Evolutionary conservation across 2,329 filamentous ascomycete genomes (phyloP), one percentile per base, ranked within the genome.

Genomic region (Sarocladium oryzae): DNA sequence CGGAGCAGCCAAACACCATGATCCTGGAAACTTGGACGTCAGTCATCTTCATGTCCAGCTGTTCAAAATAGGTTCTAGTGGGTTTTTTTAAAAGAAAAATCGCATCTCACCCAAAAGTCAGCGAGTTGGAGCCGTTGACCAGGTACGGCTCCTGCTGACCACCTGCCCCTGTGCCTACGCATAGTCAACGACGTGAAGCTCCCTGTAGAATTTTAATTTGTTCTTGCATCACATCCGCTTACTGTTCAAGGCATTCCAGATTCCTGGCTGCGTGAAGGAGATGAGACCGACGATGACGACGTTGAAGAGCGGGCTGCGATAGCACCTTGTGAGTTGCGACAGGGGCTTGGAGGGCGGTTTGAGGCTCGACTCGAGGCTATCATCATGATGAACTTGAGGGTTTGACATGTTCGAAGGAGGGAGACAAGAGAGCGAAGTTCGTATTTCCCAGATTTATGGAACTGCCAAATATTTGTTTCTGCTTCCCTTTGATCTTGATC

Each of bases 121-220:
- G 63, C 0, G 75, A 70, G 53, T 78, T 78, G 13, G 72, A 74
- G 0, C 73, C 73, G 58, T 86, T 87, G 49, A 88, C 79, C 0
- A 87, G 72, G 56, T 81, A 76, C 0, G 85, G 85, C 16, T 75
- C 74, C 55, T 81, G 73, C 20, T 77, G 72, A 1, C 85, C 85
- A 49, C 61, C 61, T 2, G 61, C 61, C 2, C 61, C 61, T 21
- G 37, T 40, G 37, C 16, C 37, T 40, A 20, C 15, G 11, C 37
- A 8, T 9, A 23, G 9, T 11, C 4, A 40, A 15, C 6, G 37
- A n/a, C n/a, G n/a, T n/a, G n/a, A n/a, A n/a, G n/a, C n/a, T n/a
- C n/a, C n/a, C n/a, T n/a, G n/a, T n/a, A n/a, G n/a, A n/a, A n/a
- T n/a, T n/a, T n/a, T n/a, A n/a, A n/a, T n/a, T n/a, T n/a, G n/a